Evolutionary conservation across 2,329 filamentous ascomycete species (phyloP).

Genomic region (Calonectria montana): DNA sequence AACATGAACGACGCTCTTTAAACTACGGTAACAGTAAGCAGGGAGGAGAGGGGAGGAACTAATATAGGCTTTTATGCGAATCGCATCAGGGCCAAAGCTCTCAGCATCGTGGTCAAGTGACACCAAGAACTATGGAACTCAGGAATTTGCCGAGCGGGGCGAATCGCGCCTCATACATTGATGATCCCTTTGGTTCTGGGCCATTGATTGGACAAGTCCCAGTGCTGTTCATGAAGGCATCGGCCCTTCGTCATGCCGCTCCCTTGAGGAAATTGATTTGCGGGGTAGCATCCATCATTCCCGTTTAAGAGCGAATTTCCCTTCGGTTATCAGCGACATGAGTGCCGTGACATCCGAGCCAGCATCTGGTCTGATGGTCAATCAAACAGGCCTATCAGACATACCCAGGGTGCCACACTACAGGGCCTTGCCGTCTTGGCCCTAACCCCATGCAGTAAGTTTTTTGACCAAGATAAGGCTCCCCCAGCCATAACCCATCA

Average conservation of each 20-base stretch:
- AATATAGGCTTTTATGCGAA: too few species aligned
- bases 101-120: too few species aligned
- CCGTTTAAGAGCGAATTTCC: not conserved
- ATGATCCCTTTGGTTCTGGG: too few species aligned
- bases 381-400: not conserved
- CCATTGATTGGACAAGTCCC: not conserved
- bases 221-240: not conserved
- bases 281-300: not conserved
- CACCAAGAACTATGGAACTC: too few species aligned
- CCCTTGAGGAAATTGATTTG: not conserved
- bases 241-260: not conserved
- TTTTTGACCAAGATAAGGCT: conserved; percentile 7
- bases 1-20: too few species aligned
- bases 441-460: not conserved
- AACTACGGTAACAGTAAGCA: too few species aligned
- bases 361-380: not conserved
- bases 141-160: too few species aligned
- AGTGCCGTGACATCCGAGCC: not conserved
- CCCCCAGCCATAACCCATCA: not conserved
- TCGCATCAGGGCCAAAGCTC: too few species aligned
- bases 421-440: not conserved
- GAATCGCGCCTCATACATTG: too few species aligned
- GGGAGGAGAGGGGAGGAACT: too few species aligned
- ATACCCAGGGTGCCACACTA: not conserved
- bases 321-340: not conserved